These are phyloP conservation scores for Boletus sp. DNA, from an alignment of 1,284 basidiomycete genomes.

Conservation along the genomic window DNA sequence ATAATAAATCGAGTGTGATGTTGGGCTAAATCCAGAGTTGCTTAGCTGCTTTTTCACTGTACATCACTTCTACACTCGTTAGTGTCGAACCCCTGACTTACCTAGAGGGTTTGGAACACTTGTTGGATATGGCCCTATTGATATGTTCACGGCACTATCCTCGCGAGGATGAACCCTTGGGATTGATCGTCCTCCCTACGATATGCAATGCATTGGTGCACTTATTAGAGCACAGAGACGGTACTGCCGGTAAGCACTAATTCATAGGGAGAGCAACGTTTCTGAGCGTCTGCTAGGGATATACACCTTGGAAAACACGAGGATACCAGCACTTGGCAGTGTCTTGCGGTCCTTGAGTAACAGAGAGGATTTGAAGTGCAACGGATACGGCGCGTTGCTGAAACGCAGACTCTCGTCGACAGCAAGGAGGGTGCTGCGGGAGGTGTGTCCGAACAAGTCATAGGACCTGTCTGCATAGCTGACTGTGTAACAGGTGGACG, in stretches of 20 bases:
- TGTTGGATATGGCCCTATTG: conserved; percentile 49
- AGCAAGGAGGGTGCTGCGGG: conserved; percentile 6
- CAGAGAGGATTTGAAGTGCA: background rate
- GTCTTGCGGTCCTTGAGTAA: conserved; percentile 26
- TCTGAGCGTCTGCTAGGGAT: conserved; percentile 10
- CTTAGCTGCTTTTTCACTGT: conserved; percentile 52
- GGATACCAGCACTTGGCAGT: conserved; percentile 44
- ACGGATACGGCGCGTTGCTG: conserved; percentile 11
- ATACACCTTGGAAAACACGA: conserved; percentile 43
- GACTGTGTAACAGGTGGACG: conserved; percentile 8
- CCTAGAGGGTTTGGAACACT: conserved; percentile 54
- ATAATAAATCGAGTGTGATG: background rate
- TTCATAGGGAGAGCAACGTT: background rate
- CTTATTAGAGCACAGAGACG: conserved; percentile 34
- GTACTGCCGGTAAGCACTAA: conserved; percentile 35
- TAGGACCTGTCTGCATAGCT: background rate
- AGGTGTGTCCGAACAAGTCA: conserved; percentile 9
- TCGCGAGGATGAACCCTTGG: conserved; percentile 48
- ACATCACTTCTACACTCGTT: conserved; percentile 35
- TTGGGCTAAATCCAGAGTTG: conserved; percentile 7
- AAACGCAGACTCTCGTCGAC: conserved; percentile 15
- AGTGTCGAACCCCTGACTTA: conserved; percentile 38
- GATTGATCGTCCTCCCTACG: conserved; percentile 45
- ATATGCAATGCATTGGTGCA: conserved; percentile 49
- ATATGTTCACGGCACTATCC: conserved; percentile 44